Conservation (phyloP, 139 green algal species). For the Eudorina sp. region DNA sequence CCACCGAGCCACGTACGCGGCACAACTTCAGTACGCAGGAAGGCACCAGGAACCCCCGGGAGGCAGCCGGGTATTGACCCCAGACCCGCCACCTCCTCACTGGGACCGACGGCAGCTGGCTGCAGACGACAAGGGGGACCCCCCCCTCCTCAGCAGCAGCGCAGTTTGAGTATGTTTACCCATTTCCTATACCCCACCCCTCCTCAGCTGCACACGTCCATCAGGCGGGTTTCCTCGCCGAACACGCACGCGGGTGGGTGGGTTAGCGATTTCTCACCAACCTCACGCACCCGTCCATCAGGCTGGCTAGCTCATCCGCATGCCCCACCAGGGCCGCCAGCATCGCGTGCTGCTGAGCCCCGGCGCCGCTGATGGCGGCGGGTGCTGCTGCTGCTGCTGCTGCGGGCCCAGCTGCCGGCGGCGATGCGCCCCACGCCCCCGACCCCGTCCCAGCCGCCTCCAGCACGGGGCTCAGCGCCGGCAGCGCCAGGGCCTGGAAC, state of each 20-base stretch:
- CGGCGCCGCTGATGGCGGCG: not conserved
- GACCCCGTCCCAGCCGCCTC: not conserved
- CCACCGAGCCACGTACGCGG: too few species aligned
- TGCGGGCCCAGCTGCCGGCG: not conserved
- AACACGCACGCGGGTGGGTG: too few species aligned
- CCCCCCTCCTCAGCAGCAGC: not conserved
- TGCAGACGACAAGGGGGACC: not conserved
- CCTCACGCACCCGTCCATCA: conserved; percentile 15
- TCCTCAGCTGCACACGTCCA: conserved; percentile 3
- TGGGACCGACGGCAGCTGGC: not conserved
- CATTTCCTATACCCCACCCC: not conserved
- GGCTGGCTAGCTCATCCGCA: not conserved
- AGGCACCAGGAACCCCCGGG: too few species aligned
- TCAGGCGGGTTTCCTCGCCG: not conserved
- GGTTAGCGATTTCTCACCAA: not conserved
- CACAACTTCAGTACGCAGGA: too few species aligned
- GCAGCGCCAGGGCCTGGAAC: conserved; percentile 7
- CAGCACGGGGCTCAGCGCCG: not conserved
- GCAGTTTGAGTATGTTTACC: not conserved
- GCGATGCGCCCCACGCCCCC: not conserved
- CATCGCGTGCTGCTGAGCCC: not conserved
- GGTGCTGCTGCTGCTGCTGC: not conserved
- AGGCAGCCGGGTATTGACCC: too few species aligned
- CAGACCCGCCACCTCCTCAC: too few species aligned
- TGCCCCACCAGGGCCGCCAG: conserved; percentile 23